phyloP scores from a whole-genome alignment of 805 yeast genomes.

The Wickerhamomyces hampshirensis region DNA sequence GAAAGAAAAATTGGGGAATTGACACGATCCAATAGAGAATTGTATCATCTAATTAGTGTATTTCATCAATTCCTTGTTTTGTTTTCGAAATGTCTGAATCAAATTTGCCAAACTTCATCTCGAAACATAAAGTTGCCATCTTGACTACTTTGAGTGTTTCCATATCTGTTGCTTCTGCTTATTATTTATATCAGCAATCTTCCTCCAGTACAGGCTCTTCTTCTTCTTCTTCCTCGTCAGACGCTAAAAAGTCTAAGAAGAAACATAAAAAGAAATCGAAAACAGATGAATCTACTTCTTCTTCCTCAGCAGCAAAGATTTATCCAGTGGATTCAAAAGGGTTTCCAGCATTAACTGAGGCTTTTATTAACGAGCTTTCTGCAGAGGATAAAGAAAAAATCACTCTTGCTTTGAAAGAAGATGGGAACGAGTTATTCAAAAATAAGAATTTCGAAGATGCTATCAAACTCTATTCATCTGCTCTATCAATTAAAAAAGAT shows the following conservation, averaged over 20 bases:
- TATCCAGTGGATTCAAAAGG: constrained; percentile 57
- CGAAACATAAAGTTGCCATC: constrained; percentile 54
- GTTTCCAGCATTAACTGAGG: constrained; percentile 52
- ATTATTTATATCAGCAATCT: constrained; percentile 40
- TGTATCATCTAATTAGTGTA: too few relatives aligned
- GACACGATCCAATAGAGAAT: too few relatives aligned
- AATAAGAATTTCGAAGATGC: constrained; percentile 69
- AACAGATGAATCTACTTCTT: constrained; percentile 11
- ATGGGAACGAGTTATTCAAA: constrained; percentile 81
- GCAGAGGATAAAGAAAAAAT: constrained; percentile 52
- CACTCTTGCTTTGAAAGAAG: constrained; percentile 78
- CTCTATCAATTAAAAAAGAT: constrained; percentile 70
- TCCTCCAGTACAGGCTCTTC: constrained; percentile 19
- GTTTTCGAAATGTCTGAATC: constrained; percentile 29
- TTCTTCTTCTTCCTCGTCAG: constrained; percentile 8
- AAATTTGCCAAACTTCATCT: constrained; percentile 23
- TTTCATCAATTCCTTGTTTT: too few relatives aligned
- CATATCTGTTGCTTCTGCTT: constrained; percentile 60
- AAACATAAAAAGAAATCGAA: constrained; percentile 43
- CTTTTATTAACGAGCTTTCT: constrained; percentile 38
- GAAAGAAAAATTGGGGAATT: too few relatives aligned
- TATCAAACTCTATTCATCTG: constrained; percentile 71
- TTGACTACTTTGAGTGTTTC: constrained; percentile 60
- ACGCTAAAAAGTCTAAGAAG: constrained; percentile 27
- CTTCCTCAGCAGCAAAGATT: constrained; percentile 27